These are phyloP conservation scores for Taiozyma onychis DNA, from an alignment of 1,139 yeast species.

Conservation along the genomic window DNA sequence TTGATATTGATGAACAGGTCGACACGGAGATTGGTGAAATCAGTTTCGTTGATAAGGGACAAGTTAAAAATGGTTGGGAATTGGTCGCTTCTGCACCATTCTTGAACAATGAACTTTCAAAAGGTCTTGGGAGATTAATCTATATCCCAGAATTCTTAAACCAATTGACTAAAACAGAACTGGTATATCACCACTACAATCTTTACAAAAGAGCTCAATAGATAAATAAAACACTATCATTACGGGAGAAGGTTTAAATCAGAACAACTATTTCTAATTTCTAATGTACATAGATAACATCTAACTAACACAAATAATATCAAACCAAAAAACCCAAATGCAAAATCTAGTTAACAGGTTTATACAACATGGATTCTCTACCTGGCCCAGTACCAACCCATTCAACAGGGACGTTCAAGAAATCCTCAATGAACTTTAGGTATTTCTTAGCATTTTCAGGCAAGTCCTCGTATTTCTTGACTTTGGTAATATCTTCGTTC, in stretches of 20 bases:
- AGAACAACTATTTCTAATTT: neutral
- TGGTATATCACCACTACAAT: slow-evolving; percentile 43
- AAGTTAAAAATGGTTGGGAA: slow-evolving; percentile 34
- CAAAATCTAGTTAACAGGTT: slow-evolving; percentile 10
- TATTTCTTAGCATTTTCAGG: slow-evolving; percentile 87
- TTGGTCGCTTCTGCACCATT: slow-evolving; percentile 37
- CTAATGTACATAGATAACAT: neutral
- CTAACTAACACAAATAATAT: neutral
- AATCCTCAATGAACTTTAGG: slow-evolving; percentile 79
- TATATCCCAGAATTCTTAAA: slow-evolving; percentile 37
- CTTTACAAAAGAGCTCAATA: slow-evolving; percentile 25
- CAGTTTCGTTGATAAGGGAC: slow-evolving; percentile 10
- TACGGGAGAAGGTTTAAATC: too few relatives aligned
- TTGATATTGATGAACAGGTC: slow-evolving; percentile 45
- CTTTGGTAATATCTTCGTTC: slow-evolving; percentile 75
- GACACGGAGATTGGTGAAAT: slow-evolving; percentile 31
- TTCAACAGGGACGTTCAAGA: slow-evolving; percentile 74
- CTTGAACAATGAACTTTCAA: slow-evolving; percentile 42
- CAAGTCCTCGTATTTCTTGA: slow-evolving; percentile 65
- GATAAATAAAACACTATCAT: neutral
- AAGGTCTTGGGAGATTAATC: slow-evolving; percentile 42
- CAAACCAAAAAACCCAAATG: neutral
- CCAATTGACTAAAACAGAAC: slow-evolving; percentile 25
- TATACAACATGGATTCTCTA: slow-evolving; percentile 71
- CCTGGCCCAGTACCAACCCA: slow-evolving; percentile 99